Evolutionary conservation across 2,329 filamentous ascomycete species (phyloP).

Genomic region (Rhytidhysteron rufulum): DNA sequence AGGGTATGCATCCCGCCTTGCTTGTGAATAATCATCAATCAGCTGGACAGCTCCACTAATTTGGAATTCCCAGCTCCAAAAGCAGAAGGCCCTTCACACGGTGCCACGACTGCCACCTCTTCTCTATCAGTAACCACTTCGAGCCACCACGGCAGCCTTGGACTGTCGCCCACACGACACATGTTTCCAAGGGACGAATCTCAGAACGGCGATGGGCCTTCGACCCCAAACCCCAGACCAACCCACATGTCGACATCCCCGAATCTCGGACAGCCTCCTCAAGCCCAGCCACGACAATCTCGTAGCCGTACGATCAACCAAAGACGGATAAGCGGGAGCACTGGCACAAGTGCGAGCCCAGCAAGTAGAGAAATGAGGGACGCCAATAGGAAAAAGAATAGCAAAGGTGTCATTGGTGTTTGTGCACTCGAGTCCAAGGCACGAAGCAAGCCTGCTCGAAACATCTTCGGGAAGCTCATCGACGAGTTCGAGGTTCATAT

Average conservation of each 20-base stretch:
- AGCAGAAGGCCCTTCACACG: conserved; percentile 24
- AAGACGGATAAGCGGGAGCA: conserved; percentile 76
- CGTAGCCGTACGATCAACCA: conserved; percentile 54
- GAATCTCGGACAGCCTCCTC: conserved; percentile 12
- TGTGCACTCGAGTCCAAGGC: conserved; percentile 96
- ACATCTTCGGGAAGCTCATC: conserved; percentile 89
- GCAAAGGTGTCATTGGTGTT: conserved; percentile 73
- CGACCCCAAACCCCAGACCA: conserved; percentile 1
- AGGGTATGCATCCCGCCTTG: conserved; percentile 28
- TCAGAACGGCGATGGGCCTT: conserved; percentile 2
- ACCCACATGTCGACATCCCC: conserved; percentile 15
- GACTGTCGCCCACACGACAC: conserved; percentile 37
- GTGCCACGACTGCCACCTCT: conserved; percentile 43
- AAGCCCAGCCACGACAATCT: conserved; percentile 24
- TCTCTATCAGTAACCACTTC: conserved; percentile 42
- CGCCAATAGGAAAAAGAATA: conserved; percentile 36
- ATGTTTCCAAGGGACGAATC: conserved; percentile 30
- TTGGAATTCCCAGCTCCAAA: too few species aligned
- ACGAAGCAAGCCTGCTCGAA: conserved; percentile 92
- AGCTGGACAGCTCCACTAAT: conserved; percentile 14
- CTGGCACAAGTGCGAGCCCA: conserved; percentile 75
- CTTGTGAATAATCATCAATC: conserved; percentile 1
- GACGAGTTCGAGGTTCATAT: conserved; percentile 95
- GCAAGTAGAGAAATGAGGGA: conserved; percentile 60
- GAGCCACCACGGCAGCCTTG: conserved; percentile 40